Conservation (phyloP, 768 basidiomycete species). For the Termitomyces sp. region DNA sequence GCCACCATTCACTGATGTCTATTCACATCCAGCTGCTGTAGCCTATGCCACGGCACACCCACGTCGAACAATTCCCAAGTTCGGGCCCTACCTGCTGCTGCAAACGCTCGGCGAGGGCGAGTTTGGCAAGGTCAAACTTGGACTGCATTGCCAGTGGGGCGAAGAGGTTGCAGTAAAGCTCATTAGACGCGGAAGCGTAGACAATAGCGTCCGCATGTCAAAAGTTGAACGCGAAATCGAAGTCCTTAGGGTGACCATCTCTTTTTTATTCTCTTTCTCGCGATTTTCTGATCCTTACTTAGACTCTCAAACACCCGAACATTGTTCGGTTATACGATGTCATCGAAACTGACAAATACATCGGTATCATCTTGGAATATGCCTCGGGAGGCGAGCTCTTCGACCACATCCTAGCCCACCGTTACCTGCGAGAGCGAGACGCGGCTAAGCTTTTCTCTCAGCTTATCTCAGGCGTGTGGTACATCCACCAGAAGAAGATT, state of each 20-base stretch:
- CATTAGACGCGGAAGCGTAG: constrained; percentile 89
- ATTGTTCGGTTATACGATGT: constrained; percentile 98
- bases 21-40: constrained; percentile 79
- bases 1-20: constrained; percentile 65
- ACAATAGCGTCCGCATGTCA: constrained; percentile 79
- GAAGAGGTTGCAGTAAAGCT: constrained; percentile 99
- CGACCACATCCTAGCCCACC: constrained; percentile 97
- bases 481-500: constrained; percentile 98
- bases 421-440: constrained; percentile 91
- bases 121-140: constrained; percentile 99
- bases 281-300: constrained; percentile 16
- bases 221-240: constrained; percentile 99
- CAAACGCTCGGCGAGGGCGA: constrained; percentile 98
- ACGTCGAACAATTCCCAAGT: constrained; percentile 83
- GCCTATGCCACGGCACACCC: constrained; percentile 84
- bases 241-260: constrained; percentile 76
- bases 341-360: constrained; percentile 99
- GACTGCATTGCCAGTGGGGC: constrained; percentile 88
- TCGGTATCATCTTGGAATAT: constrained; percentile 98
- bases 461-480: constrained; percentile 97
- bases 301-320: constrained; percentile 96
- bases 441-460: constrained; percentile 96
- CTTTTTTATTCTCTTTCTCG: not conserved
- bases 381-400: constrained; percentile 98
- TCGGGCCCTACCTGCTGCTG: constrained; percentile 92